These are phyloP conservation scores for Butyriboletus loyo DNA, from an alignment of 768 basidiomycete species.

Conservation along the genomic window DNA sequence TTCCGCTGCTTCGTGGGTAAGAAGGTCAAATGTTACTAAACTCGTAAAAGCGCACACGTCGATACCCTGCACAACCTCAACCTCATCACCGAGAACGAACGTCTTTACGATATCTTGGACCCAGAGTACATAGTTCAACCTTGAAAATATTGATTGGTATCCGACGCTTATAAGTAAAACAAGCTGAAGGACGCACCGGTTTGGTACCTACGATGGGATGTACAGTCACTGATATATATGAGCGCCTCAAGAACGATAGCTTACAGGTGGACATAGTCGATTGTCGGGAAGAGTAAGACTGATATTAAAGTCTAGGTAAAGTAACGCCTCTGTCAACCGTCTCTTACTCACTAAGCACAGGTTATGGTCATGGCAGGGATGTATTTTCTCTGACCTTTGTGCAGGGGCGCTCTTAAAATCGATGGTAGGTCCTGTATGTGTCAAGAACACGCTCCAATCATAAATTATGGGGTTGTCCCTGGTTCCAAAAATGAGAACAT, in stretches of 20 bases:
- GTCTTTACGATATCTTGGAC: conserved; percentile 63
- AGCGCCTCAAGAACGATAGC: conserved; percentile 19
- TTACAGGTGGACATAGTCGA: conserved; percentile 84
- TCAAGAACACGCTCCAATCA: conserved; percentile 25
- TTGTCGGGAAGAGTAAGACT: conserved; percentile 59
- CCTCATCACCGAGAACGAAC: conserved; percentile 15
- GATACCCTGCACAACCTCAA: conserved; percentile 46
- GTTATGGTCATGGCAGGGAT: neutral
- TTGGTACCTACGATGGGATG: conserved; percentile 55
- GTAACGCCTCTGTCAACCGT: conserved; percentile 73
- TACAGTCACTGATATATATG: neutral
- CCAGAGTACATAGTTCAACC: conserved; percentile 88
- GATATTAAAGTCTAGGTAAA: conserved; percentile 71
- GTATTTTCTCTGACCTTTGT: conserved; percentile 49
- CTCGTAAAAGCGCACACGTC: conserved; percentile 59
- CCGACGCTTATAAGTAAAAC: neutral
- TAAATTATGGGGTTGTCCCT: neutral
- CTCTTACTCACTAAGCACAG: conserved; percentile 38
- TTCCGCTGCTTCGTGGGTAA: conserved; percentile 54
- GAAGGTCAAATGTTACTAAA: neutral
- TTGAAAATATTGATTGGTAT: conserved; percentile 23
- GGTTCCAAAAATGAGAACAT: conserved; percentile 15
- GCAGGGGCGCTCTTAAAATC: conserved; percentile 74
- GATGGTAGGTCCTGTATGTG: conserved; percentile 42
- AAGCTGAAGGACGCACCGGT: conserved; percentile 44